phyloP scores from a whole-genome alignment of 2,329 filamentous ascomycete species.

The Rutstroemia sp. region DNA sequence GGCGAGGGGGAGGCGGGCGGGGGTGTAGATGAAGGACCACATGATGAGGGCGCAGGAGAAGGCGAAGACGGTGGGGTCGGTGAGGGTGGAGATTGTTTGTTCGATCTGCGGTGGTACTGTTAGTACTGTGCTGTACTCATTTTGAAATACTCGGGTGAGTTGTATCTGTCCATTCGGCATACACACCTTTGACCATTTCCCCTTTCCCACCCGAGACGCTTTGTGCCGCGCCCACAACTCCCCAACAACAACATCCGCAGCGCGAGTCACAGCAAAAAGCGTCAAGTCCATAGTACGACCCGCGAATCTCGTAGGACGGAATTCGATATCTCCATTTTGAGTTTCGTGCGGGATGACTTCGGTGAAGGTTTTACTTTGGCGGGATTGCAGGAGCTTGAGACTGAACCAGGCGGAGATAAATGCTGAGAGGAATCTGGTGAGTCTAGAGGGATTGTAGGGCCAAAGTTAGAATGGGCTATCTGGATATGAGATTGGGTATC shows the following conservation, averaged over 20 bases:
- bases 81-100: conserved; percentile 33
- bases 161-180: not conserved
- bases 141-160: not conserved
- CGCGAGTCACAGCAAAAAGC: conserved; percentile 67
- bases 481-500: not conserved
- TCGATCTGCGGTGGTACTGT: not conserved
- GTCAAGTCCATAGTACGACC: conserved; percentile 77
- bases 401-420: conserved; percentile 53
- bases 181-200: conserved; percentile 42
- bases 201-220: conserved; percentile 36
- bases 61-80: conserved; percentile 67
- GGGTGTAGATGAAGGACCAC: conserved; percentile 83
- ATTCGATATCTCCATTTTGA: conserved; percentile 19
- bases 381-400: conserved; percentile 50
- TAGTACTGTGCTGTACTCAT: not conserved
- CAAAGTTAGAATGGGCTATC: not conserved
- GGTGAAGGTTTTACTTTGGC: conserved; percentile 37
- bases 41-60: conserved; percentile 69
- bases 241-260: conserved; percentile 62
- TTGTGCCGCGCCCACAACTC: conserved; percentile 53
- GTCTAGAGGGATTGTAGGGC: conserved; percentile 31
- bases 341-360: conserved; percentile 32
- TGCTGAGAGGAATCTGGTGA: conserved; percentile 48
- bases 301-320: conserved; percentile 36
- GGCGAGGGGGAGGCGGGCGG: conserved; percentile 59